Conservation (phyloP, 495 filamentous ascomycete species). For the Penicillium egyptiacum region DNA sequence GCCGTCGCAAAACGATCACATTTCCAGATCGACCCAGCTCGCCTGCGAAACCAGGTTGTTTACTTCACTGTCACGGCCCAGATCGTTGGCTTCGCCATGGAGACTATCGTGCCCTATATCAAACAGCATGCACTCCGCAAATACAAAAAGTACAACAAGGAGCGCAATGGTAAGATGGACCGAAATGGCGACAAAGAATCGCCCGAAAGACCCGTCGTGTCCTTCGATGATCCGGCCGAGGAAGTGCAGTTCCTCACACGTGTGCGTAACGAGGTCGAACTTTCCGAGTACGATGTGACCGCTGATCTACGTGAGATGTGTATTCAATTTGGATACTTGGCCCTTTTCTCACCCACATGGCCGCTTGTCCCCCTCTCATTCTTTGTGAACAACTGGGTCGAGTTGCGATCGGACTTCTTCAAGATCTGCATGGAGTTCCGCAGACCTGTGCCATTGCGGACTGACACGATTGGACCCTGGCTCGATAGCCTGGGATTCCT, state of each 20-base stretch:
- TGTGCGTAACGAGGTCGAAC: conserved; percentile 83
- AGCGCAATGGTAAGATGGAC: conserved; percentile 29
- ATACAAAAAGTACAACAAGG: conserved; percentile 60
- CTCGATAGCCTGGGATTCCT: conserved; percentile 82
- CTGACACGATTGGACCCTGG: conserved; percentile 96
- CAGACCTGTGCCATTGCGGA: conserved; percentile 79
- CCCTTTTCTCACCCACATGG: conserved; percentile 91
- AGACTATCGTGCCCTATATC: conserved; percentile 80
- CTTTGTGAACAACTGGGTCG: conserved; percentile 94
- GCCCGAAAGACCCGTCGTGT: conserved; percentile 22
- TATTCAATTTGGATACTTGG: conserved; percentile 91
- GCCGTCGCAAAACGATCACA: conserved; percentile 54
- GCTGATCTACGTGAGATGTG: conserved; percentile 92
- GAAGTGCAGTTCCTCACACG: conserved; percentile 76
- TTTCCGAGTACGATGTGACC: conserved; percentile 83
- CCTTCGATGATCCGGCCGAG: conserved; percentile 58
- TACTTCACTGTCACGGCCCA: conserved; percentile 98
- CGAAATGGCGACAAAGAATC: conserved; percentile 29
- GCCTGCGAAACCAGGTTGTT: conserved; percentile 88
- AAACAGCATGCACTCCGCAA: conserved; percentile 73
- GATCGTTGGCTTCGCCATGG: conserved; percentile 81
- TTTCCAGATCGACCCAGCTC: conserved; percentile 81
- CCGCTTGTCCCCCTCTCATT: conserved; percentile 86
- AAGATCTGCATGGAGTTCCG: conserved; percentile 93
- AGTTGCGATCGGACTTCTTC: conserved; percentile 87